Percentiles rank a stretch among this genome's conserved stretches.
phyloP scores from a whole-genome alignment of 495 filamentous ascomycete species.

The Staphylotrichum tortipilum region DNA sequence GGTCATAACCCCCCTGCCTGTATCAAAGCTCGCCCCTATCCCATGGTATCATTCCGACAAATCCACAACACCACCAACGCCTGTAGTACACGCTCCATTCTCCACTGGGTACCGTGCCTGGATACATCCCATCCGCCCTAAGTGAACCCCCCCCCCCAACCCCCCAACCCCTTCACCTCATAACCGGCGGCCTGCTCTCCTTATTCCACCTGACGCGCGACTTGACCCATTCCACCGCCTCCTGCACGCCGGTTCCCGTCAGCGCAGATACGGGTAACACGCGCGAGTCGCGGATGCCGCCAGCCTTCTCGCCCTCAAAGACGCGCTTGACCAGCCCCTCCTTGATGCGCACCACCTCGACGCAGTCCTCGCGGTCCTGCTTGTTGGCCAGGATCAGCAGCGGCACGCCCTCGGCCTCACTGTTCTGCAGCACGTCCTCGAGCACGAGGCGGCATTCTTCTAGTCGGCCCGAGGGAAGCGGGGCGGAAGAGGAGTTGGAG shows the following conservation, averaged over 20 bases:
- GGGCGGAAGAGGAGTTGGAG: too few species aligned
- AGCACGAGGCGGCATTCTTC: constrained; percentile 84
- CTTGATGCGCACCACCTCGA: constrained; percentile 95
- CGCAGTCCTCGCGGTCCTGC: constrained; percentile 93
- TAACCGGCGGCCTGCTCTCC: constrained; percentile 81
- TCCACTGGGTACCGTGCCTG: too few species aligned
- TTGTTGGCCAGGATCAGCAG: constrained; percentile 93
- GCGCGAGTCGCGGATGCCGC: constrained; percentile 74
- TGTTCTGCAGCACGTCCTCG: constrained; percentile 75
- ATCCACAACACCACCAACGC: too few species aligned
- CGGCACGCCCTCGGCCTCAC: constrained; percentile 82
- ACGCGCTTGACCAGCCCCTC: constrained; percentile 89
- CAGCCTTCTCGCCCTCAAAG: constrained; percentile 86
- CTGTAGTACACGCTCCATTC: too few species aligned
- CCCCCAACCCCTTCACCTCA: constrained; percentile 56
- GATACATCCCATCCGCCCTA: too few species aligned
- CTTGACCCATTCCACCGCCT: constrained; percentile 93
- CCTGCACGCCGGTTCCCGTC: constrained; percentile 81
- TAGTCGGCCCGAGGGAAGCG: too few species aligned
- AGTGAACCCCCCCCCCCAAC: too few species aligned
- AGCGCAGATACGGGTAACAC: constrained; percentile 88
- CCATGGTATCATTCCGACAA: too few species aligned
- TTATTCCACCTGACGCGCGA: constrained; percentile 92
- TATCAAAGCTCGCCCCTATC: too few species aligned
- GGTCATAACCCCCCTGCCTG: too few species aligned